Base-by-base conservation (phyloP, 495 filamentous ascomycete species). In the Geopyxis carbonaria region DNA sequence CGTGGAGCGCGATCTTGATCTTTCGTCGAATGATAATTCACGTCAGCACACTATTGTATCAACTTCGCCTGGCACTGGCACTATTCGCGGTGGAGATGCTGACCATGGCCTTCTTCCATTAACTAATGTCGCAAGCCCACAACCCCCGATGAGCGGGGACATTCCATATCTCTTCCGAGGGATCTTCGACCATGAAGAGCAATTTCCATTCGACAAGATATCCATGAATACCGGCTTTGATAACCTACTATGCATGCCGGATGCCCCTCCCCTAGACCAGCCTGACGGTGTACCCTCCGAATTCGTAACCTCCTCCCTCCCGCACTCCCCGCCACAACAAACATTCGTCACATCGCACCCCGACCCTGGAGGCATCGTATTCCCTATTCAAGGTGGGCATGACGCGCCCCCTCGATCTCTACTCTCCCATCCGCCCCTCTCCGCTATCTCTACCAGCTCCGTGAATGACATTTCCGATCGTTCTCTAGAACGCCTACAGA, bases 211-310 rank as follows among this genome's bases (percentile, higher is more conserved):
- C 19, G 29, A 40, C 13, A 48, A 41, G 19, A 51, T 51, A 15
- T 41, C 50, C 15, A 42, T 53, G 22, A 40, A 53, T 24, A 48
- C 39, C 1, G 40, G 44, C 13, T 52, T 43, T 27, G 50, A 53
- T 15, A 46, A 53, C 19, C 24, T 31, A 6, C 37, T 48, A 7
- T 15, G 38, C 4, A 52, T 53, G 44, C 48, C 51, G 29, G 43
- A 13, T 47, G 35, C 24, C 25, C 25, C 16, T 31, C 38, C 27
- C 13, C 48, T 9, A 23, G 4, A 22, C 18, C 33, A 6, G 19
- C 19, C 5, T 22, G 10, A 6, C 5, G 4, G 5, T 4, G 7
- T 22, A 22, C 15, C 9, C n/a, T n/a, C n/a, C n/a, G n/a, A n/a
- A n/a, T n/a, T n/a, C n/a, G n/a, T n/a, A n/a, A n/a, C n/a, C n/a